Evolutionary conservation across 441 rosid genomes (phyloP), one percentile per base, ranked within the genome.

Genomic region (Pelargonium myrrhifolium): DNA sequence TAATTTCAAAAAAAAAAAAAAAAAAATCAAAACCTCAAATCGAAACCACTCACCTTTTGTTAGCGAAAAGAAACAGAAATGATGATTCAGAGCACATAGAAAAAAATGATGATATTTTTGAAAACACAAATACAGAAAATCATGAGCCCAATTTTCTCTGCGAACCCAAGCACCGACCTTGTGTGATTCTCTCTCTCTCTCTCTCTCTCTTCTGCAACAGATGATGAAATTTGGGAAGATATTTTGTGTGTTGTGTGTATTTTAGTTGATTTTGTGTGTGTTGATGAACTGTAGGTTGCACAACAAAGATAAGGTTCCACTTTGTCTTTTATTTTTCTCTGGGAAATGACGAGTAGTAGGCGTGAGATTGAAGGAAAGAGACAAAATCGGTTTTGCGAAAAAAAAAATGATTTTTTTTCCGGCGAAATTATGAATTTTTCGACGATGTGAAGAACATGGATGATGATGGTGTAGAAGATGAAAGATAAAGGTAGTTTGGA

Each of bases 341-440:
- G 78, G 18, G 35, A n/a, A 47, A 47, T 9, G 53, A 47, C 12
- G 28, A 76, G 64, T 71, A 70, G 73, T 71, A 45, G 53, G 53
- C 12, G 12, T 47, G 17, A 12, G 53, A 47, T 47, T 47, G 65
- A 67, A 51, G 70, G 53, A 65, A 75, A 77, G 68, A 22, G 80
- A 73, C 81, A 75, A 77, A 71, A 20, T 28, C 10, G 69, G 71
- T 59, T 69, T 79, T 80, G 3, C 17, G 26, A 24, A 24, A 24
- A 24, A 24, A 24, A n/a, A n/a, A n/a, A n/a, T n/a, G n/a, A n/a
- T n/a, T n/a, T n/a, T n/a, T n/a, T n/a, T n/a, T n/a, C n/a, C n/a
- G n/a, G n/a, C n/a, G n/a, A n/a, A n/a, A n/a, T n/a, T n/a, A n/a
- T n/a, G n/a, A n/a, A n/a, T n/a, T n/a, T n/a, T n/a, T n/a, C n/a